Evolutionary conservation across 2,329 filamentous ascomycete genomes (phyloP), one percentile per base, ranked within the genome.

Genomic region (Fusarium begoniae): DNA sequence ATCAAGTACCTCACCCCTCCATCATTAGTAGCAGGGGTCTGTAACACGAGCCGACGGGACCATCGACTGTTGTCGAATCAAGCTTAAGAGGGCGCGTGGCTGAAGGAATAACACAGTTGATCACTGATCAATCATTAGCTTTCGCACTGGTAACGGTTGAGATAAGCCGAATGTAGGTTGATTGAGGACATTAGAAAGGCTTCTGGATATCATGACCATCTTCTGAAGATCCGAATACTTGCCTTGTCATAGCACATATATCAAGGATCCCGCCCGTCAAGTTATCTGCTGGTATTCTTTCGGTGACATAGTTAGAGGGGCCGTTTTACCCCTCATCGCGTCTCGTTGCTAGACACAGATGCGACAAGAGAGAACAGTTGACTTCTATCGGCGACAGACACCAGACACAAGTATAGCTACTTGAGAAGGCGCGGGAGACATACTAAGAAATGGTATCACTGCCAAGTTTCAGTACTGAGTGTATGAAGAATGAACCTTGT

Each of bases 1-100:
- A 24, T 24, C 41, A 71, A 67, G 76, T 78, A 78, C 63, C 72
- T 66, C 65, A 40, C 71, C 74, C 71, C 73, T 76, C 70, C 66
- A 74, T 54, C 20, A 53, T 37, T 20, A 51, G 56, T 43, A 59
- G 41, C 75, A 75, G 61, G 76, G 76, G 76, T 78, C 62, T 76
- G 76, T 63, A 67, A 78, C 76, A 75, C 61, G 41, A 71, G 59
- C 64, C 53, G 58, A 70, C 60, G 55, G 54, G 53, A 40, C 61
- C 50, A 67, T 62, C 58, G 72, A 60, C 41, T 63, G 60, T 53
- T 38, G 57, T 74, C 62, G 63, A 75, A 74, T 44, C 63, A 75
- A 75, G 66, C 70, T 69, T 71, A 59, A 66, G 62, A 65, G 66
- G 40, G 60, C 64, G 66, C 47, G 55, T 69, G 63, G 37, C 41